Evolutionary conservation across 164 flowering plant genomes (phyloP).

Genomic region (Nymphaea thermarum): DNA sequence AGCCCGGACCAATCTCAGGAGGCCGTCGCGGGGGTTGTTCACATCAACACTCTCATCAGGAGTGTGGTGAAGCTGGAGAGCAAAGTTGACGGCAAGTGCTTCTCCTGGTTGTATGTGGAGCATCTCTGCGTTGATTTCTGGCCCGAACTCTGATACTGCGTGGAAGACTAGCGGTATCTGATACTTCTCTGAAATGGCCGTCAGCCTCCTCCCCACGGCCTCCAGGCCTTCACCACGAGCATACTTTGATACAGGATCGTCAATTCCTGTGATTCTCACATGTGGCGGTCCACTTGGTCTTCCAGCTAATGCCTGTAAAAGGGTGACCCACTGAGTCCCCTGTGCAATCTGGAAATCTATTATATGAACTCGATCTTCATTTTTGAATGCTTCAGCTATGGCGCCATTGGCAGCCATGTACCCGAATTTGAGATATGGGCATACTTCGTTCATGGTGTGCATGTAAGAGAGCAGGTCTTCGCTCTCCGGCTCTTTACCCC

Average conservation of each 20-base stretch:
- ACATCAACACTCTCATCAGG: constrained; percentile 75
- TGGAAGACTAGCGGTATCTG: constrained; percentile 57
- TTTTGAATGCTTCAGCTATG: constrained; percentile 65
- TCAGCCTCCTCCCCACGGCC: constrained; percentile 38
- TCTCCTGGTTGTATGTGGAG: constrained; percentile 61
- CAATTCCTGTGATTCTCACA: constrained; percentile 72
- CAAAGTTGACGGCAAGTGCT: constrained; percentile 69
- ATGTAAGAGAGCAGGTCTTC: constrained; percentile 63
- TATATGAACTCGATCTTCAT: constrained; percentile 57
- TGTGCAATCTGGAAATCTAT: constrained; percentile 72
- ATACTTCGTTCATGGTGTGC: constrained; percentile 60
- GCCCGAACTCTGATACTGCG: constrained; percentile 39
- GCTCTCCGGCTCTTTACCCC: constrained; percentile 31
- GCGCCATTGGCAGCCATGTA: constrained; percentile 92
- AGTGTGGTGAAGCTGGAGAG: constrained; percentile 64
- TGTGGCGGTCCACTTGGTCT: constrained; percentile 67
- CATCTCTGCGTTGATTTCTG: constrained; percentile 40
- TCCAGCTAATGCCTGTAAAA: constrained; percentile 70
- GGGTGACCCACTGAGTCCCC: constrained; percentile 73
- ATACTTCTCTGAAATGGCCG: constrained; percentile 39
- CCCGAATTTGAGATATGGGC: constrained; percentile 83
- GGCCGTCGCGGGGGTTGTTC: constrained; percentile 57
- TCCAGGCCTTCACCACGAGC: constrained; percentile 62
- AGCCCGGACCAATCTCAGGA: constrained; percentile 55
- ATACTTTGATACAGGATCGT: constrained; percentile 50